Evolutionary conservation across 129 eudicot species (phyloP).

Genomic region (Pulicaria dysenterica): DNA sequence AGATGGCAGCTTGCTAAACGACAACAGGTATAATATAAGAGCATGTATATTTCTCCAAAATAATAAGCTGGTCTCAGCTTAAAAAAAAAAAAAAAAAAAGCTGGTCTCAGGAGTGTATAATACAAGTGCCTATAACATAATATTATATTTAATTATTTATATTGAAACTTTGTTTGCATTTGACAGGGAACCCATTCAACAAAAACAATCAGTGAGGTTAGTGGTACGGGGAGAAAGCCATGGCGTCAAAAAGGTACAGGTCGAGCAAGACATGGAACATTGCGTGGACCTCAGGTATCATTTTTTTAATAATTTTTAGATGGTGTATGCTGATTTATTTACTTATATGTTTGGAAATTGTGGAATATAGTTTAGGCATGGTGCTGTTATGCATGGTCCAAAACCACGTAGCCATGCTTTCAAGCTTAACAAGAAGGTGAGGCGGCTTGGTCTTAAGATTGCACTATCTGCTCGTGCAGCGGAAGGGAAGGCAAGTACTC

Average conservation of each 20-base stretch:
- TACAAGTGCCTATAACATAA: no score
- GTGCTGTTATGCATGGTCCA: constrained; percentile 93
- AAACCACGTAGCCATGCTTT: constrained; percentile 95
- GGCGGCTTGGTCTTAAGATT: constrained; percentile 78
- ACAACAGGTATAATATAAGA: constrained; percentile 61
- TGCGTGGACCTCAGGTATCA: constrained; percentile 82
- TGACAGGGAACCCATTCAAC: constrained; percentile 94
- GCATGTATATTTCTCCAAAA: not conserved
- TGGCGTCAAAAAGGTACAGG: constrained; percentile 94
- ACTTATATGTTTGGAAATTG: constrained; percentile 13
- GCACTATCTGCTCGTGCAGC: constrained; percentile 98
- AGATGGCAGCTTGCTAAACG: constrained; percentile 99
- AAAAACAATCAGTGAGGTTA: constrained; percentile 89
- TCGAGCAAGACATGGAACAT: constrained; percentile 87
- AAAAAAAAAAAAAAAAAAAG: not conserved
- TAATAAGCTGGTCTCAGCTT: not conserved
- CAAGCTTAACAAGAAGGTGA: constrained; percentile 89
- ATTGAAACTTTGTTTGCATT: not conserved
- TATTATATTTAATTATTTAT: no score
- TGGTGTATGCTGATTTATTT: not conserved
- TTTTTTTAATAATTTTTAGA: not conserved
- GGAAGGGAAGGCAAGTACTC: constrained; percentile 87
- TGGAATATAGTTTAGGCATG: constrained; percentile 74
- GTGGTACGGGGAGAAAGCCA: constrained; percentile 96
- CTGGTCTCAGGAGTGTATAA: not conserved